A percentile compares a stretch with the other conserved stretches of the same genome.
Evolutionary conservation across 371 early-diverging fungal species (phyloP).

Genomic region (Mortierella sp.): DNA sequence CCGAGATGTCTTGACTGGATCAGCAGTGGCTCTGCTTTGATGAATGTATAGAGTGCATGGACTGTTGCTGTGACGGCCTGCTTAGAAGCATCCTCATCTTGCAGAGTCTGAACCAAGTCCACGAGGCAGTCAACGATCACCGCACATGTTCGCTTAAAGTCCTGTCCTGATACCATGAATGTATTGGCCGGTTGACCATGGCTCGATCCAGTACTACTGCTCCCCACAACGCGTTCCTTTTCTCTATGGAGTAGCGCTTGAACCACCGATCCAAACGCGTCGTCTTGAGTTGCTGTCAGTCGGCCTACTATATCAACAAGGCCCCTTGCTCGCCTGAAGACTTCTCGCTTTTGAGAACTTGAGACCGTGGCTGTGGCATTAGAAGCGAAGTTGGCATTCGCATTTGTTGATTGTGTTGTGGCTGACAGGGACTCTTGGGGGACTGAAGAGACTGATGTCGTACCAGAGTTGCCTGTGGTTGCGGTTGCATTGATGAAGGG

Average conservation of each 20-base stretch:
- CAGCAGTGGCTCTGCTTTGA: constrained; percentile 32
- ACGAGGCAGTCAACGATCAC: constrained; percentile 78
- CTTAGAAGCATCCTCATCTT: constrained; percentile 57
- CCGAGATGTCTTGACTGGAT: constrained; percentile 38
- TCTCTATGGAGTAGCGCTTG: constrained; percentile 46
- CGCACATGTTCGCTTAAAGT: constrained; percentile 61
- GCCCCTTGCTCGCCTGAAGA: constrained; percentile 53
- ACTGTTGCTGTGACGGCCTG: constrained; percentile 44
- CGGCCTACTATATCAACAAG: constrained; percentile 62
- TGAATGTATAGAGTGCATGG: constrained; percentile 37
- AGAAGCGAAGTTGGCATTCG: constrained; percentile 51
- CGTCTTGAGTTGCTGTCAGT: constrained; percentile 28
- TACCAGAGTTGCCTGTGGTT: no score
- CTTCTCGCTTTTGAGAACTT: constrained; percentile 56
- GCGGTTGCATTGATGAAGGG: constrained; percentile 53
- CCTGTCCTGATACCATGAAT: constrained; percentile 12
- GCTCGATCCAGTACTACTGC: constrained; percentile 4
- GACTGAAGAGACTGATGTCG: no score
- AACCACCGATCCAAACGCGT: constrained; percentile 39
- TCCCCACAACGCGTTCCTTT: constrained; percentile 1
- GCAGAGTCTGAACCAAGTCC: constrained; percentile 65
- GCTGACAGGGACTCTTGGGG: constrained; percentile 15
- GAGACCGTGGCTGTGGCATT: constrained; percentile 34
- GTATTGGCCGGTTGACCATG: constrained; percentile 8
- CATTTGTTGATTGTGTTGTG: constrained; percentile 38